phyloP scores from a whole-genome alignment of 2,329 filamentous ascomycete species.

The Claviceps citrina region DNA sequence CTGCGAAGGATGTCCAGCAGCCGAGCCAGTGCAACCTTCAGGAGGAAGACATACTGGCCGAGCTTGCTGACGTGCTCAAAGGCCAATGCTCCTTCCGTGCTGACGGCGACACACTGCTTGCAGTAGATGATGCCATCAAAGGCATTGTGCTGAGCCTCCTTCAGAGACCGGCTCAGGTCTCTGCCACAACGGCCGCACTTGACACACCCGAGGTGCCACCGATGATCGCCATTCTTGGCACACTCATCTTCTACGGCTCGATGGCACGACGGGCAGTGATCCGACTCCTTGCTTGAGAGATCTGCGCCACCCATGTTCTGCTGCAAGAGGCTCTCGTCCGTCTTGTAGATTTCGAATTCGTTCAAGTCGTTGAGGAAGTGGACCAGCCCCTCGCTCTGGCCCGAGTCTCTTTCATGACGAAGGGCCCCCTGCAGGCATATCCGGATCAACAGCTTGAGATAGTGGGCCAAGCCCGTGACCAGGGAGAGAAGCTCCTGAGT shows the following conservation, averaged over 20 bases:
- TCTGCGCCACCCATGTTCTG: slow-evolving; percentile 48
- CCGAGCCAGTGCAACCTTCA: slow-evolving; percentile 80
- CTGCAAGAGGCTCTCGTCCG: slow-evolving; percentile 53
- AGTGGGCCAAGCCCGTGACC: slow-evolving; percentile 90
- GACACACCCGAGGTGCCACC: slow-evolving; percentile 76
- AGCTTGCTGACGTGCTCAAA: slow-evolving; percentile 71
- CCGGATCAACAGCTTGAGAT: slow-evolving; percentile 89
- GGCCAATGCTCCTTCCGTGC: slow-evolving; percentile 32
- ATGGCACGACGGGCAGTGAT: slow-evolving; percentile 68
- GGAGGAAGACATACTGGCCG: slow-evolving; percentile 84
- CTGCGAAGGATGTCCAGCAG: slow-evolving; percentile 74
- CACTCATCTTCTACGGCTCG: slow-evolving; percentile 93
- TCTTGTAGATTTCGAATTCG: slow-evolving; percentile 64
- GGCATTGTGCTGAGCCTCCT: slow-evolving; percentile 57
- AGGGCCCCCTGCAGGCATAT: slow-evolving; percentile 91
- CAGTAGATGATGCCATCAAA: slow-evolving; percentile 58
- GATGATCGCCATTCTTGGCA: slow-evolving; percentile 53
- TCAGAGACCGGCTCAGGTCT: slow-evolving; percentile 52
- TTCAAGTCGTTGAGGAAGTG: slow-evolving; percentile 72
- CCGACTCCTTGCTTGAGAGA: slow-evolving; percentile 60
- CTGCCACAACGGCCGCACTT: slow-evolving; percentile 50
- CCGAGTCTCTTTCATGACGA: slow-evolving; percentile 74
- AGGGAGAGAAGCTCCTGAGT: slow-evolving; percentile 96
- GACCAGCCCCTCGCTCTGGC: slow-evolving; percentile 58
- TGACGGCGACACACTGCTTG: slow-evolving; percentile 44